Evolutionary conservation across 345 rosid species (phyloP).

Genomic region (Gossypium bickii): DNA sequence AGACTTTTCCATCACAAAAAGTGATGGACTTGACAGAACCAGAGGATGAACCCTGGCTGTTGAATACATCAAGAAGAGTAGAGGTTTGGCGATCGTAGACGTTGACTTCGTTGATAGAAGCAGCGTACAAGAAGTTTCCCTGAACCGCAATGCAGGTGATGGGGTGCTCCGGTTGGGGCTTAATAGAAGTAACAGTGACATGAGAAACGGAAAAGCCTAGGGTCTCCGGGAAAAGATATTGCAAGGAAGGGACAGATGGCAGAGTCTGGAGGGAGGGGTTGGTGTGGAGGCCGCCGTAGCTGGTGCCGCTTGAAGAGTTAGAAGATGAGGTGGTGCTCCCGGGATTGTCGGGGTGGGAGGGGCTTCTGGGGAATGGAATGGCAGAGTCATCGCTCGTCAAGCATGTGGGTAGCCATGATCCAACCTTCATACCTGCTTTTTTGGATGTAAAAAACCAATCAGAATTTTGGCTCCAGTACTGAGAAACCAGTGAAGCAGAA

Average conservation of each 20-base stretch:
- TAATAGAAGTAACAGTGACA: constrained; percentile 32
- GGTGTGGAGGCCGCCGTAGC: constrained; percentile 49
- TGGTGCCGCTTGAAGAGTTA: constrained; percentile 19
- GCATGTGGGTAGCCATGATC: constrained; percentile 36
- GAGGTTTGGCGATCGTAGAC: constrained; percentile 54
- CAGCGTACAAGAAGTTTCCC: constrained; percentile 50
- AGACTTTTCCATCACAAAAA: constrained; percentile 52
- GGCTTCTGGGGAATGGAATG: constrained; percentile 8
- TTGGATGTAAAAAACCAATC: too few relatives aligned
- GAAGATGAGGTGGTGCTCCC: constrained; percentile 29
- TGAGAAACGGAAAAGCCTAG: constrained; percentile 38
- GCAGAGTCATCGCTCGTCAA: constrained; percentile 9
- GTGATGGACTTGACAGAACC: constrained; percentile 66
- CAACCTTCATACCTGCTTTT: constrained; percentile 35
- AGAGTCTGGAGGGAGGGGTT: constrained; percentile 74
- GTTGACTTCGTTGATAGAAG: constrained; percentile 56
- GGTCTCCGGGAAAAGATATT: constrained; percentile 43
- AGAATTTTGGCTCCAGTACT: not conserved
- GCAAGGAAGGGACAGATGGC: constrained; percentile 76
- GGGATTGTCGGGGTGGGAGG: constrained; percentile 14
- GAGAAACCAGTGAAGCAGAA: not conserved
- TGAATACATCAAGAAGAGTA: constrained; percentile 43
- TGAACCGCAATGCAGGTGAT: constrained; percentile 62
- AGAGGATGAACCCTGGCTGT: constrained; percentile 42
- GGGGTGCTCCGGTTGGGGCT: constrained; percentile 39